A percentile compares a stretch with the other conserved stretches of the same genome.
Evolutionary conservation across 805 yeast genomes (phyloP).

Genomic region (Cyberlindnera saturnus): DNA sequence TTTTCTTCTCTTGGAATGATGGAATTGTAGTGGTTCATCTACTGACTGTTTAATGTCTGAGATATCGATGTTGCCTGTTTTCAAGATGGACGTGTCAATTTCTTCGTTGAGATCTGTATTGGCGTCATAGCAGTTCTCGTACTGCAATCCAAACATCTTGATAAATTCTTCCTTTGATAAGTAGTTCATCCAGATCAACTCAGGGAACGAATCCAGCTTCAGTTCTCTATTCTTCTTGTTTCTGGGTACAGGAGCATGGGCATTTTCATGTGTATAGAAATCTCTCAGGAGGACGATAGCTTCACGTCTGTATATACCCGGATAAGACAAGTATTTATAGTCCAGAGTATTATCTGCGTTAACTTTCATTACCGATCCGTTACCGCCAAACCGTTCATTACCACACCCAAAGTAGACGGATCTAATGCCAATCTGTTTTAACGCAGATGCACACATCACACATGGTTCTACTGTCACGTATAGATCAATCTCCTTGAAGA

Average conservation of each 20-base stretch:
- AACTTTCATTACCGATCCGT: slow-evolving; percentile 74
- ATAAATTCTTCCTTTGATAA: slow-evolving; percentile 45
- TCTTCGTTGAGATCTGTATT: slow-evolving; percentile 15
- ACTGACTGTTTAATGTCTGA: slow-evolving; percentile 15
- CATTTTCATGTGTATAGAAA: slow-evolving; percentile 83
- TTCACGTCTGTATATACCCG: slow-evolving; percentile 76
- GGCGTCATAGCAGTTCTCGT: slow-evolving; percentile 4
- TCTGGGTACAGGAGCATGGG: slow-evolving; percentile 76
- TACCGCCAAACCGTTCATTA: slow-evolving; percentile 94
- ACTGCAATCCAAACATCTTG: slow-evolving; percentile 30
- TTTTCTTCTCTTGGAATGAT: slow-evolving; percentile 7
- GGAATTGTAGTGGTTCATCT: slow-evolving; percentile 5
- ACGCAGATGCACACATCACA: slow-evolving; percentile 93
- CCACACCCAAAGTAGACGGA: slow-evolving; percentile 87
- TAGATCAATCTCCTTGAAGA: slow-evolving; percentile 54
- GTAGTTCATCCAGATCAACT: slow-evolving; percentile 49
- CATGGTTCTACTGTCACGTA: slow-evolving; percentile 98
- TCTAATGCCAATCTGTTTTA: slow-evolving; percentile 71
- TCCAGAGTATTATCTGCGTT: slow-evolving; percentile 36
- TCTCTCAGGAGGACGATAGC: slow-evolving; percentile 76
- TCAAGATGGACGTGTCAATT: slow-evolving; percentile 12
- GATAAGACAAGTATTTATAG: slow-evolving; percentile 47
- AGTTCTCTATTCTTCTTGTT: slow-evolving; percentile 62
- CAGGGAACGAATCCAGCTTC: slow-evolving; percentile 53
- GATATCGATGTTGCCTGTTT: slow-evolving; percentile 15